phyloP scores from a whole-genome alignment of 73 alveolate species.

The Paramecium octaurelia region DNA sequence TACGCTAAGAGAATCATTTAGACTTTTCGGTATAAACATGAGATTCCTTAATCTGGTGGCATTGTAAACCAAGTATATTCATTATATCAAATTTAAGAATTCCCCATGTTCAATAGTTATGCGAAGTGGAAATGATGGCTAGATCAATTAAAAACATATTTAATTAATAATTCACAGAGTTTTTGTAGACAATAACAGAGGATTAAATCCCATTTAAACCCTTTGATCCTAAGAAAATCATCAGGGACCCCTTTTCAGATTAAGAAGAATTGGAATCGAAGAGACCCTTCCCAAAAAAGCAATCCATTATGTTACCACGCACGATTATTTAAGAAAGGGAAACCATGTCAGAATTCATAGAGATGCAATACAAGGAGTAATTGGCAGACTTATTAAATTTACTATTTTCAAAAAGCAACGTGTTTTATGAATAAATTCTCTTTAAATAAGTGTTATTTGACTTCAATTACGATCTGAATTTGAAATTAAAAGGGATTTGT shows the following conservation, averaged over 20 bases:
- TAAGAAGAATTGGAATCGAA: neutral
- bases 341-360: neutral
- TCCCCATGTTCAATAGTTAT: neutral
- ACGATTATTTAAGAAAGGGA: neutral
- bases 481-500: neutral
- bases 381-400: slow-evolving; percentile 9
- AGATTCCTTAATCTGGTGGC: neutral
- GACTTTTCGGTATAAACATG: slow-evolving; percentile 14
- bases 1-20: neutral
- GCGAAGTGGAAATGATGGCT: slow-evolving; percentile 50
- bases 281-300: neutral
- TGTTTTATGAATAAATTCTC: slow-evolving; percentile 8
- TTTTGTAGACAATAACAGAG: neutral
- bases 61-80: neutral
- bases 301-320: neutral
- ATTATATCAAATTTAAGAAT: neutral
- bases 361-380: neutral
- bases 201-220: slow-evolving; percentile 1
- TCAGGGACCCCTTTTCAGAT: neutral
- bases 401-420: neutral
- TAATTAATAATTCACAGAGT: slow-evolving; percentile 31
- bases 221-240: neutral
- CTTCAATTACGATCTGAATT: slow-evolving; percentile 2
- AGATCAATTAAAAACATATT: slow-evolving; percentile 38
- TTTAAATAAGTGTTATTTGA: slow-evolving; percentile 22